A percentile compares a stretch with the other conserved stretches of the same genome.
Evolutionary conservation across 495 filamentous ascomycete genomes (phyloP).

Genomic region (Thermochaetoides thermophila): DNA sequence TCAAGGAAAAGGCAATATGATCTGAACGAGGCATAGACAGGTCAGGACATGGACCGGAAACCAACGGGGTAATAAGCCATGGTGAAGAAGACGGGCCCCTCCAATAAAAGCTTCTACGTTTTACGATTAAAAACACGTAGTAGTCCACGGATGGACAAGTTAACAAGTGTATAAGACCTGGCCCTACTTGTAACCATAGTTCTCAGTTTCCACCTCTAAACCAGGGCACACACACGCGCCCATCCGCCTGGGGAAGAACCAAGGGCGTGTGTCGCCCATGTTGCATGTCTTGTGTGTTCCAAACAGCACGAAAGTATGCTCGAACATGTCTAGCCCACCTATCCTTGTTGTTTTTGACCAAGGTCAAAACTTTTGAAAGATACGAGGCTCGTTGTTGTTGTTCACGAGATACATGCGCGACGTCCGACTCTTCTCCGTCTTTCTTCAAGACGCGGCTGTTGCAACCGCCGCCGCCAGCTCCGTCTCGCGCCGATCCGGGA

Average conservation of each 20-base stretch:
- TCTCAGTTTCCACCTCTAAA: too few species aligned
- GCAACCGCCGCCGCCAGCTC: slow-evolving; percentile 20
- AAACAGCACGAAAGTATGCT: too few species aligned
- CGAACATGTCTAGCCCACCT: too few species aligned
- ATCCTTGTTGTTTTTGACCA: slow-evolving; percentile 29
- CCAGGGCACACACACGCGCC: slow-evolving; percentile 24
- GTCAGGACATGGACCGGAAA: background rate
- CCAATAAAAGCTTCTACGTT: too few species aligned
- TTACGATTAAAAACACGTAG: slow-evolving; percentile 8
- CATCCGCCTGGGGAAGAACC: slow-evolving; percentile 28
- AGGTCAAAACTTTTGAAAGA: slow-evolving; percentile 35
- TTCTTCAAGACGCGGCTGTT: too few species aligned
- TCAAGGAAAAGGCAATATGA: background rate
- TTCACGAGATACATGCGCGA: slow-evolving; percentile 29
- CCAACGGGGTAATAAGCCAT: background rate
- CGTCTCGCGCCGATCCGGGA: slow-evolving; percentile 17
- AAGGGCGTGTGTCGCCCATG: slow-evolving; percentile 24
- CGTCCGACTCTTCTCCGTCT: slow-evolving; percentile 22
- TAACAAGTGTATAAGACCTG: slow-evolving; percentile 37
- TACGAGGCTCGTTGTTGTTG: slow-evolving; percentile 34
- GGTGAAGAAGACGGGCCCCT: too few species aligned
- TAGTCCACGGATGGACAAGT: too few species aligned
- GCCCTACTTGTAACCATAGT: slow-evolving; percentile 32
- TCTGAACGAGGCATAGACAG: background rate
- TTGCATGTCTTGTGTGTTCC: too few species aligned